phyloP scores from a whole-genome alignment of 306 rosid genomes.

The barrel medic (Medicago truncatula) region DNA sequence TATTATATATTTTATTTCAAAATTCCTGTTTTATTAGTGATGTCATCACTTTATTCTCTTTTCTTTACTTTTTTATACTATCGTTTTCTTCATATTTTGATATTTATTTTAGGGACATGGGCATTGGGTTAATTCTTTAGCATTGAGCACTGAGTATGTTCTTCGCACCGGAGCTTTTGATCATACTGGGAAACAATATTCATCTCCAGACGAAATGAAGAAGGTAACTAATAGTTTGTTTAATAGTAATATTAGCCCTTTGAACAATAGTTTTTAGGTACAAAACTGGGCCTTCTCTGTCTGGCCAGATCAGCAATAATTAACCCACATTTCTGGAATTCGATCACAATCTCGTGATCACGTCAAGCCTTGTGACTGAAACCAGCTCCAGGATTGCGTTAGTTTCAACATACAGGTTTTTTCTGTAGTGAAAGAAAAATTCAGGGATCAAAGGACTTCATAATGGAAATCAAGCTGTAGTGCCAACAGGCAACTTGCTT shows the following conservation, averaged over 20 bases:
- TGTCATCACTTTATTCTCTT: slow-evolving; percentile 8
- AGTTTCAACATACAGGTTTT: no score
- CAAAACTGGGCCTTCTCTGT: neutral
- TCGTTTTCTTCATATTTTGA: slow-evolving; percentile 31
- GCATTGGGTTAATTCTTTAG: slow-evolving; percentile 95
- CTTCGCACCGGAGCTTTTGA: slow-evolving; percentile 96
- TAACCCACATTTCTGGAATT: neutral
- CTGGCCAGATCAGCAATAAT: neutral
- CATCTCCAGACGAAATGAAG: slow-evolving; percentile 87
- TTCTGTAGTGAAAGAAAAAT: no score
- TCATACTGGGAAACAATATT: slow-evolving; percentile 82
- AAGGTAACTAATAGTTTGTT: slow-evolving; percentile 55
- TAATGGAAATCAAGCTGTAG: no score
- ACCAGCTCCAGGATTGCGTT: no score
- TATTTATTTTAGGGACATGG: slow-evolving; percentile 83
- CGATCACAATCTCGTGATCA: neutral
- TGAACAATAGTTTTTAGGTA: slow-evolving; percentile 14
- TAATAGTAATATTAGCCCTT: slow-evolving; percentile 8
- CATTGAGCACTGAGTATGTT: slow-evolving; percentile 94
- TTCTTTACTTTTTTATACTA: slow-evolving; percentile 11
- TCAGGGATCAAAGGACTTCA: no score
- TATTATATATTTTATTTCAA: neutral
- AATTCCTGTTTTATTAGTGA: slow-evolving; percentile 6
- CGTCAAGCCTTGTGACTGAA: no score
- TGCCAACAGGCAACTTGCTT: no score